Percentiles rank a stretch among this genome's conserved stretches.
These are phyloP conservation scores for Yamadazyma kanchanaburiensis DNA, from an alignment of 1,139 yeast genomes.

Conservation along the genomic window DNA sequence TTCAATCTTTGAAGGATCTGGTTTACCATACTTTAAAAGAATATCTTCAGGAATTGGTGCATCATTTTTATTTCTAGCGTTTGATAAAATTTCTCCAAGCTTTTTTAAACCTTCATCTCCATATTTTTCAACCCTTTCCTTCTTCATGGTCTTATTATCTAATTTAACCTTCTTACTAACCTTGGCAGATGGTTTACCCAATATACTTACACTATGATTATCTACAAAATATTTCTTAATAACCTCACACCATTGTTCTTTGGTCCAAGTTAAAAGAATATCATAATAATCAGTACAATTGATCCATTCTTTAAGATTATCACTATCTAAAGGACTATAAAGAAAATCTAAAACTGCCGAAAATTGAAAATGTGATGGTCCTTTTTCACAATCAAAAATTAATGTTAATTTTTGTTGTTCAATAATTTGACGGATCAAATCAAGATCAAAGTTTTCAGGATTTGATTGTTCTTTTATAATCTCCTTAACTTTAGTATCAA, in stretches of 20 bases:
- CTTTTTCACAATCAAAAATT: constrained; percentile 63
- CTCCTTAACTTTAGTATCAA: constrained; percentile 49
- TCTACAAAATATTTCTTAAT: constrained; percentile 54
- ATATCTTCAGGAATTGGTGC: constrained; percentile 69
- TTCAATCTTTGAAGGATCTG: constrained; percentile 71
- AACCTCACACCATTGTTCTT: constrained; percentile 63
- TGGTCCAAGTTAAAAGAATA: constrained; percentile 55
- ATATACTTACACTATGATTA: constrained; percentile 67
- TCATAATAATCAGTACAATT: constrained; percentile 62
- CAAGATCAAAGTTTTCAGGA: constrained; percentile 54
- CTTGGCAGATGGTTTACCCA: constrained; percentile 71
- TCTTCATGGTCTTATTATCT: constrained; percentile 47
- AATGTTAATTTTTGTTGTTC: constrained; percentile 63
- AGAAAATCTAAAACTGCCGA: constrained; percentile 75
- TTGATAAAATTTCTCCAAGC: constrained; percentile 47
- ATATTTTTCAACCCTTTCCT: constrained; percentile 46
- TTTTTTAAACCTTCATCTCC: constrained; percentile 62
- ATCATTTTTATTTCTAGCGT: constrained; percentile 70
- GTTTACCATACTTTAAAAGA: constrained; percentile 57
- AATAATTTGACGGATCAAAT: constrained; percentile 63
- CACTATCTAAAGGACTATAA: constrained; percentile 66
- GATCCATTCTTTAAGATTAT: constrained; percentile 53
- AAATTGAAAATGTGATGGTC: constrained; percentile 58
- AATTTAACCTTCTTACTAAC: constrained; percentile 52
- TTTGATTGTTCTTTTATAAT: constrained; percentile 51